Percentiles rank a stretch among this genome's conserved stretches.
These are phyloP conservation scores for Phytophthora vignae DNA, from an alignment of 352 stramenopile genomes.

Conservation along the genomic window DNA sequence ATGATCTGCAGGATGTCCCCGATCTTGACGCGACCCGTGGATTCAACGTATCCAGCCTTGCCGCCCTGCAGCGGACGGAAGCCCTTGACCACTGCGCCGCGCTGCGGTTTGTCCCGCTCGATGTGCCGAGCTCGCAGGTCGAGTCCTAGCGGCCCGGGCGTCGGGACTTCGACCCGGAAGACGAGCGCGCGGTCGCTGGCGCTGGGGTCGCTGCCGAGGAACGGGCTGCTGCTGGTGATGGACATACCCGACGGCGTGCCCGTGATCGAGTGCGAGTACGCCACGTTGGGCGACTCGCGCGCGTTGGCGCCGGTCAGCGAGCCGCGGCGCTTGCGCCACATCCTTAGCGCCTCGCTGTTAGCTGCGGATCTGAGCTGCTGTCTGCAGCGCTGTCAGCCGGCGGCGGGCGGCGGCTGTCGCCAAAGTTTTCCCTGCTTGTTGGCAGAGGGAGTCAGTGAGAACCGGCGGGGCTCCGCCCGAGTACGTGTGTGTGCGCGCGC, in stretches of 20 bases:
- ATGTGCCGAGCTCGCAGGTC: slow-evolving; percentile 79
- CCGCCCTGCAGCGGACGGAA: slow-evolving; percentile 70
- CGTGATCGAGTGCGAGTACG: slow-evolving; percentile 48
- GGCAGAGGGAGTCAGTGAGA: slow-evolving; percentile 26
- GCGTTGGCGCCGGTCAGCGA: slow-evolving; percentile 49
- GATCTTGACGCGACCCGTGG: slow-evolving; percentile 75
- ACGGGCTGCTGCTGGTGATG: slow-evolving; percentile 53
- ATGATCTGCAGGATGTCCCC: slow-evolving; percentile 85
- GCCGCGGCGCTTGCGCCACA: slow-evolving; percentile 69
- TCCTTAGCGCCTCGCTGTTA: slow-evolving; percentile 14
- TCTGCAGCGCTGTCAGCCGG: no score
- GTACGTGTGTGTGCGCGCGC: no score
- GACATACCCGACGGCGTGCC: slow-evolving; percentile 50
- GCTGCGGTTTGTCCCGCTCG: slow-evolving; percentile 77
- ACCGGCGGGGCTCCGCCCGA: no score
- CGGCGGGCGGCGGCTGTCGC: background rate
- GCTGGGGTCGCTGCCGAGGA: slow-evolving; percentile 66
- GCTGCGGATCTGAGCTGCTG: no score
- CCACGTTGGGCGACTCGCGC: slow-evolving; percentile 41
- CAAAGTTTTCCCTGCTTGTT: slow-evolving; percentile 10
- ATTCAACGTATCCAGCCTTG: slow-evolving; percentile 72
- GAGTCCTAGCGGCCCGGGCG: slow-evolving; percentile 68
- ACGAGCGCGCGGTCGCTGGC: slow-evolving; percentile 66
- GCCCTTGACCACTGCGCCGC: slow-evolving; percentile 80
- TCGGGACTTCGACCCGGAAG: slow-evolving; percentile 81